Base-by-base conservation (phyloP, 202 grass and related monocot species). In the Brachypodium distachyon region DNA sequence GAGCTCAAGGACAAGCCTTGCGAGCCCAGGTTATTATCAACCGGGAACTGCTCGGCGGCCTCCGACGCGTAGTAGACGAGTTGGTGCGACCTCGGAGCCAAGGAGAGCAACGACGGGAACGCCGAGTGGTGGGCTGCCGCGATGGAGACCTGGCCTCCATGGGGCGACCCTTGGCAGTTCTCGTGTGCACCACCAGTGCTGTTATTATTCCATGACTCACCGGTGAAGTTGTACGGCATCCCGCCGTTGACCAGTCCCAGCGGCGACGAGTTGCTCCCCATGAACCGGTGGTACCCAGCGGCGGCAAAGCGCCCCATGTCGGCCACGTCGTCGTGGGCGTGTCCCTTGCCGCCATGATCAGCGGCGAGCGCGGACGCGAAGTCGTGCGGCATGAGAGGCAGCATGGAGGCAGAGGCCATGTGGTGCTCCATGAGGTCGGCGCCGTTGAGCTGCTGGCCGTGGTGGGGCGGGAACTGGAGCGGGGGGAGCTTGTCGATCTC, bases 401-500 rank as follows among this genome's bases (percentile, higher is more conserved):
- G 77, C 77, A 84, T 49, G 34, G 39, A 16, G 26, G 80, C 12
- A 14, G 80, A 78, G 48, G 80, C 47, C 62, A 84, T 40, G 69
- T 81, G 50, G 48, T 62, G 54, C 18, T 72, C 62, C 21, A 84
- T 61, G 61, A 87, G 56, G 67, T 83, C 70, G 64, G 46, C 64
- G n/a, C n/a, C n/a, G n/a, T n/a, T n/a, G n/a, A n/a, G n/a, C n/a
- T n/a, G n/a, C n/a, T n/a, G n/a, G n/a, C n/a, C n/a, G 13, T 67
- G 64, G 5, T 89, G 82, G 13, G 82, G 87, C 61, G 89, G 89
- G 74, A 99, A 77, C 66, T 96, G 89, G 3, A 99, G 96, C 34
- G 96, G 96, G 12, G 96, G 96, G 18, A 99, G 92, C 81, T 99
- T 96, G 52, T 99, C 89, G 75, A 99, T 99, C 85, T 96, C 96